Evolutionary conservation across 177 flowering plant species (phyloP), one percentile per base, ranked within the genome.

Genomic region (Telopea speciosissima): DNA sequence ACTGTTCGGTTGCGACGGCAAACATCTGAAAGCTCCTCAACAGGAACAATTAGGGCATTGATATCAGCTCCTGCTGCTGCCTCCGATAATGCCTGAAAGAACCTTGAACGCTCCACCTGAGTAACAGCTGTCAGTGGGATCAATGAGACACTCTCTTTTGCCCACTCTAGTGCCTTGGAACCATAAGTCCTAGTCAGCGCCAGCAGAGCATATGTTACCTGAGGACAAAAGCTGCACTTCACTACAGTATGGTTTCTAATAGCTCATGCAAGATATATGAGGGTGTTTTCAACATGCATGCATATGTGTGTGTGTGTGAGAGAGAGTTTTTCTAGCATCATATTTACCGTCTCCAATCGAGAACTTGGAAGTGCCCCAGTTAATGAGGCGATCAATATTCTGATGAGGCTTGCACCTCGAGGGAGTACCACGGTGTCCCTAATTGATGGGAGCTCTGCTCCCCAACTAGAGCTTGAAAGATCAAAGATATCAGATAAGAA

Each of bases 361-460:
- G 98, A 91, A 68, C 86, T 85, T 24, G 99, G 97, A 11, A 91
- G 93, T 22, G 99, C 99, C 80, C 99, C 99, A 8, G 97, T 83
- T 66, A 91, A 75, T 21, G 89, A 86, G 68, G 97, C 98, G 66
- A 96, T 76, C 76, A 96, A 81, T 70, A 96, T 82, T 83, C 99
- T 84, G 63, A 90, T 82, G 65, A 96, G 81, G 71, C 60, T 84
- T 25, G 89, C 62, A 44, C 99, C 99, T 68, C 99, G 89, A 58
- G 99, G 98, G 75, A 93, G 76, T 33, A 96, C 74, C 12, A 96
- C 87, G 72, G 69, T 76, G 65, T 93, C 95, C 76, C 94, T 84
- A 58, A 86, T 85, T 5, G 90, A 76, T 65, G 77, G 68, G 63
- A 79, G 88, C 58, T 81, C 82, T 68, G 87, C 83, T 58, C 87